Base-by-base conservation (phyloP, 1,139 yeast species). In the Eremothecium coryli region DNA sequence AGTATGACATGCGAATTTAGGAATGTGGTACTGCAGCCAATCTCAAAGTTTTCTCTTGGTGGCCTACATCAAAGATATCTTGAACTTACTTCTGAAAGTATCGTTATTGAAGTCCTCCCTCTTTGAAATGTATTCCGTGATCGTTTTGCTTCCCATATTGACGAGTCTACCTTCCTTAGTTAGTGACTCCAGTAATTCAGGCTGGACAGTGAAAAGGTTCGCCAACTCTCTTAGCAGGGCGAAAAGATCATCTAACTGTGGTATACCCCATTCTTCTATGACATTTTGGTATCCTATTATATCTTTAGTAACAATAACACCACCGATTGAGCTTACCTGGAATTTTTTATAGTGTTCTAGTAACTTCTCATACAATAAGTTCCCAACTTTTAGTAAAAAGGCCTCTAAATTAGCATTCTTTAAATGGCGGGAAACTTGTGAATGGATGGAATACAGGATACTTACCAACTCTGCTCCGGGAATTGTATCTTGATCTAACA, bases 141-240 rank as follows among this genome's bases (percentile, higher is more conserved):
- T 64, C 10, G 78, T 65, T 37, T 68, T 70, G 4, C 82, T 78
- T 52, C 79, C 80, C 53, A 88, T 67, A 38, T 66, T 70, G 1
- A 79, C 76, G 44, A 88, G 64, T 48, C 77, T 82, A 2, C 95
- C 94, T 48, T 86, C 95, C 29, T 81, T 74, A 2, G 88, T 75
- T 51, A 88, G 68, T 1, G 94, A 82, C 43, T 76, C 77, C 40
- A 88, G 65, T 48, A 84, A 71, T 33, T 73, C 76, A 1, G 80
- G 74, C 52, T 79, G 86, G 10, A 84, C 94, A 0, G 94, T 81
- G 54, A 79, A 88, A 44, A 88, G 64, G 50, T 84, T 85, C 24
- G 93, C 88, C 41, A 88, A 73, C 45, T 86, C 95, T 51, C 85
- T 76, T 43, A 88, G 62, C 8, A 85, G 66, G 33, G 73, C 75